Base-by-base conservation (phyloP, 331 rosid species). In the Arachis monticola region DNA sequence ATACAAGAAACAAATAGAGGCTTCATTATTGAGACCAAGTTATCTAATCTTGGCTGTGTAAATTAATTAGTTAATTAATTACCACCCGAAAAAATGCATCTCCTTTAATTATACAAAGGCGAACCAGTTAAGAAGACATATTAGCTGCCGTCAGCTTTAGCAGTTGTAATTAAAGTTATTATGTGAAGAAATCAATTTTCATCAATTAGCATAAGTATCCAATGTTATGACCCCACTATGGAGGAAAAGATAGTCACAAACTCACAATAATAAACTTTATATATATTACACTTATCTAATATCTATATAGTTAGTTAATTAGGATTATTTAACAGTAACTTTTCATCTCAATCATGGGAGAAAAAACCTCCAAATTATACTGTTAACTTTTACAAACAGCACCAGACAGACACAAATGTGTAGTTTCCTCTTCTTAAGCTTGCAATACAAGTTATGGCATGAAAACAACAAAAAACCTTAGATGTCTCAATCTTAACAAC, bases 401-500 rank as follows among this genome's bases (percentile, higher is more conserved):
- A 11, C 17, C 53, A 51, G 57, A 44, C 53, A 51, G 57, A 44
- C 30, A 10, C 42, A 58, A 10, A 56, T 79, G 44, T 58, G 74
- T 67, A 73, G 66, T 67, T 73, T 79, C 79, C 75, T 73, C 69
- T 73, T 53, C 68, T 61, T 73, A 67, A 46, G 10, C 78, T 75
- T 70, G 51, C 42, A 70, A 40, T 75, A 35, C 69, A 81, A 75
- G 74, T 44, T 63, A 57, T 45, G 72, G 69, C 30, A 45, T 48
- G 61, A 31, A 35, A 62, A 75, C 42, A 75, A 56, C 77, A 75
- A 60, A 73, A 52, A 38, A 38, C 5, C 61, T 52, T 41, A 58
- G 74, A 80, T 80, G 69, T 59, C 17, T 75, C 70, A 41, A 13
- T 57, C 73, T 35, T 69, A 80, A 80, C 84, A 2, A 80, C 68